These are phyloP conservation scores for Cladosporium colombiae DNA, from an alignment of 2,329 filamentous ascomycete species.

Conservation along the genomic window DNA sequence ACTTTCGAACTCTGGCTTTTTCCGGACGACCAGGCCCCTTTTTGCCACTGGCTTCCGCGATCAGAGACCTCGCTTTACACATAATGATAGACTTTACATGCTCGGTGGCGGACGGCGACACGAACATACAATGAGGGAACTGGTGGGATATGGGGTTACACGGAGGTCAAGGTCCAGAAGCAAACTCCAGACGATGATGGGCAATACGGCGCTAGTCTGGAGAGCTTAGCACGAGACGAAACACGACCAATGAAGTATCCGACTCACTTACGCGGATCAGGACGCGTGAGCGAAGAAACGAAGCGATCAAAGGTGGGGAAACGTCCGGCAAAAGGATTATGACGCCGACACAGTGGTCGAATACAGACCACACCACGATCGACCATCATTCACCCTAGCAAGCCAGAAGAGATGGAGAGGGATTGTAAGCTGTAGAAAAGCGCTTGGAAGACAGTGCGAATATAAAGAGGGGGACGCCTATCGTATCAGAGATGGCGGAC, in stretches of 20 bases:
- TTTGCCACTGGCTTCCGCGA: neutral
- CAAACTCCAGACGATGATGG: constrained; percentile 14
- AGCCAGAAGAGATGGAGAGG: neutral
- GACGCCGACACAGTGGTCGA: neutral
- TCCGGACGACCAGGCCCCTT: neutral
- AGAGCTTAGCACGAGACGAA: neutral
- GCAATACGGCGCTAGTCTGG: constrained; percentile 20
- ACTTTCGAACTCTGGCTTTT: neutral
- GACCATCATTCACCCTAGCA: neutral
- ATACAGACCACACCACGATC: constrained; percentile 1
- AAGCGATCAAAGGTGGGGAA: neutral
- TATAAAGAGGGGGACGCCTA: constrained; percentile 8
- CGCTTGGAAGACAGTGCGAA: neutral
- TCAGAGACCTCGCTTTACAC: neutral
- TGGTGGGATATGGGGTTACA: neutral
- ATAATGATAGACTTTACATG: constrained; percentile 11
- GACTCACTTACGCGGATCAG: neutral
- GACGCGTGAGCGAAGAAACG: neutral
- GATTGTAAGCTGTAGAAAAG: constrained; percentile 10
- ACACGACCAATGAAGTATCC: constrained; percentile 7
- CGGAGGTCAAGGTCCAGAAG: neutral
- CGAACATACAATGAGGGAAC: constrained; percentile 7
- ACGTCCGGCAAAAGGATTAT: neutral
- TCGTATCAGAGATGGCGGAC: constrained; percentile 7
- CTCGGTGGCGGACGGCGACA: constrained; percentile 1